Percentiles rank a stretch among this genome's conserved stretches.
Evolutionary conservation across 2,329 filamentous ascomycete species (phyloP).

Genomic region (Scedosporium minutisporum): DNA sequence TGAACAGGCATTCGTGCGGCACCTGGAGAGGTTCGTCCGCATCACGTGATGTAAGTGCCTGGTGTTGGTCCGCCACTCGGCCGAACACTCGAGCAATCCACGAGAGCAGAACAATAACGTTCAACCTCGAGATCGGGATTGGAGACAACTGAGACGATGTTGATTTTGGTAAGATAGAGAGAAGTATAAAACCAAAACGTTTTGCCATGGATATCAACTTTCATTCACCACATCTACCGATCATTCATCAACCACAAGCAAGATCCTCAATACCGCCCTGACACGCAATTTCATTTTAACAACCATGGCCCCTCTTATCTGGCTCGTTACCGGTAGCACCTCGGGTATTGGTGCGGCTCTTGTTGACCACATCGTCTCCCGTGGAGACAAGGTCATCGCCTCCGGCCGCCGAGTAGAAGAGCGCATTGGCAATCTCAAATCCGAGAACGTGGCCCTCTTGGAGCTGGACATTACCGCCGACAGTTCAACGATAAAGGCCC

Average conservation of each 20-base stretch:
- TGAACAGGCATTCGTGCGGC: background rate
- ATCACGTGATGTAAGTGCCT: background rate
- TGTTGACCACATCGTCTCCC: constrained; percentile 15
- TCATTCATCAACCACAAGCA: too few species aligned
- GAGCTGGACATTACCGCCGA: constrained; percentile 21
- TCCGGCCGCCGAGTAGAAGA: constrained; percentile 16
- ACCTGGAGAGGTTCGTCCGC: background rate
- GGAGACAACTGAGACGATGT: too few species aligned
- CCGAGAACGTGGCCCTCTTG: constrained; percentile 16
- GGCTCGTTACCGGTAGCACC: constrained; percentile 24
- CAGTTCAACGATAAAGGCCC: constrained; percentile 10
- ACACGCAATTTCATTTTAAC: too few species aligned
- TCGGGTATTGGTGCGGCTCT: constrained; percentile 21
- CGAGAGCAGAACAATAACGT: too few species aligned
- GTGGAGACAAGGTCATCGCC: constrained; percentile 22
- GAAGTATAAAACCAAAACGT: too few species aligned
- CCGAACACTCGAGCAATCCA: too few species aligned
- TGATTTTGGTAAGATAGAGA: too few species aligned
- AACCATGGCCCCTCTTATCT: constrained; percentile 19
- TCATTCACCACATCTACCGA: too few species aligned
- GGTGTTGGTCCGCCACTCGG: too few species aligned
- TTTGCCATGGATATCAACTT: too few species aligned
- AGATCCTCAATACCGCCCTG: too few species aligned
- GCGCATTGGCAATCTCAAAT: constrained; percentile 16
- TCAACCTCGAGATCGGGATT: too few species aligned